Evolutionary conservation across 768 basidiomycete species (phyloP).

Genomic region (Boletus rubropictus): DNA sequence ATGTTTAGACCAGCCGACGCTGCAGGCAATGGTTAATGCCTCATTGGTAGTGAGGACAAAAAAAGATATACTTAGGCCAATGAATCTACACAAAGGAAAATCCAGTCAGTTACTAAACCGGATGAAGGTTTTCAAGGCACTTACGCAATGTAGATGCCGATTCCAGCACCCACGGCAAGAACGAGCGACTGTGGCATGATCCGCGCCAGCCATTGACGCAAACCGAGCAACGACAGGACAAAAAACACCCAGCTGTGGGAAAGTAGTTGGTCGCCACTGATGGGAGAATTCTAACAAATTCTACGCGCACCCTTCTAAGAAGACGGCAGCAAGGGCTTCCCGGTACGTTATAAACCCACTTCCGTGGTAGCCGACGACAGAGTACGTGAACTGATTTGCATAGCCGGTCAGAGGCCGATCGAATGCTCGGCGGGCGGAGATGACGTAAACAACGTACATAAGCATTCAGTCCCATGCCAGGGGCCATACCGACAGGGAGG

Average conservation of each 20-base stretch:
- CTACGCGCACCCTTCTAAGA: conserved; percentile 69
- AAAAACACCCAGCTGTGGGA: conserved; percentile 70
- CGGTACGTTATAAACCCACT: conserved; percentile 61
- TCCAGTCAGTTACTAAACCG: conserved; percentile 9
- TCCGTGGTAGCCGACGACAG: conserved; percentile 82
- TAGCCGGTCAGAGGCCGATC: neutral
- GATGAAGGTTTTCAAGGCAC: conserved; percentile 23
- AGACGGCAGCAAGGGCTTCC: conserved; percentile 80
- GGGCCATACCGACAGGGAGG: conserved; percentile 84
- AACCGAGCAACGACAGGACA: conserved; percentile 68
- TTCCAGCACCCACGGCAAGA: conserved; percentile 79
- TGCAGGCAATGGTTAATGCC: conserved; percentile 22
- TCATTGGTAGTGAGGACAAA: neutral
- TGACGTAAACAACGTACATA: conserved; percentile 46
- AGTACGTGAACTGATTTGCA: conserved; percentile 69
- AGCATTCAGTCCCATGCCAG: conserved; percentile 78
- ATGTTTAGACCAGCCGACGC: conserved; percentile 66
- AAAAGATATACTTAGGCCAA: conserved; percentile 55
- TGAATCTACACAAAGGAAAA: conserved; percentile 43
- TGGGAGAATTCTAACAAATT: neutral
- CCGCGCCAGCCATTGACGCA: conserved; percentile 86
- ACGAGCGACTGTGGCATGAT: conserved; percentile 86
- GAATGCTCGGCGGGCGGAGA: neutral
- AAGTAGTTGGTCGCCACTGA: neutral
- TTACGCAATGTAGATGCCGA: conserved; percentile 82